Percentiles rank a stretch among this genome's conserved stretches.
These are phyloP conservation scores for Dryas alaskensis DNA, from an alignment of 306 rosid species.

Conservation along the genomic window DNA sequence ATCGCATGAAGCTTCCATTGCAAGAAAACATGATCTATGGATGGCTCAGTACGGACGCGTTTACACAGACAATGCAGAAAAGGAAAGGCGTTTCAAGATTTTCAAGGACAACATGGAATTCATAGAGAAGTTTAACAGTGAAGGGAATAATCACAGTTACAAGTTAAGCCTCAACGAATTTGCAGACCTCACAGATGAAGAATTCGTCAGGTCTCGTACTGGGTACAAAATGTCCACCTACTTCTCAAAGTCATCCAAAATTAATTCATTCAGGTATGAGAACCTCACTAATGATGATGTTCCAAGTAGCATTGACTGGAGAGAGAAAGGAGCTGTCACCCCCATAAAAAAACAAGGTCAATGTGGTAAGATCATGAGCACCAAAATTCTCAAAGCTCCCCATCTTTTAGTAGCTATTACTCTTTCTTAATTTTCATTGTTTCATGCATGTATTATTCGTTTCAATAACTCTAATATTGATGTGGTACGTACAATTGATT, in stretches of 20 bases:
- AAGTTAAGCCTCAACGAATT: slow-evolving; percentile 26
- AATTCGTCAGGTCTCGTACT: slow-evolving; percentile 16
- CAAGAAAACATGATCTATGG: slow-evolving; percentile 30
- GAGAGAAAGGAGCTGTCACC: slow-evolving; percentile 37
- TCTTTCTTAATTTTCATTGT: too few relatives aligned
- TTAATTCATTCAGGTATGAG: slow-evolving; percentile 31
- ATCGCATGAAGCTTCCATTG: not conserved
- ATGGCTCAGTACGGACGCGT: slow-evolving; percentile 15
- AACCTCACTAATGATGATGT: not conserved
- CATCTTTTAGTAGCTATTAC: too few relatives aligned
- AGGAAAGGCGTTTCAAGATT: slow-evolving; percentile 22
- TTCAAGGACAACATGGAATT: slow-evolving; percentile 30
- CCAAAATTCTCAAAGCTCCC: too few relatives aligned
- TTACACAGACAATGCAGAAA: slow-evolving; percentile 30
- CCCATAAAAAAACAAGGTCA: not conserved
- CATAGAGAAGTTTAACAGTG: slow-evolving; percentile 21
- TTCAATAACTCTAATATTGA: too few relatives aligned
- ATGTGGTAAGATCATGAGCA: too few relatives aligned
- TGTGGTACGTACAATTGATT: too few relatives aligned
- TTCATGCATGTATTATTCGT: too few relatives aligned
- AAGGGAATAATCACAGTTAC: slow-evolving; percentile 11
- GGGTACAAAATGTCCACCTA: slow-evolving; percentile 12
- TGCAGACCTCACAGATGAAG: slow-evolving; percentile 28
- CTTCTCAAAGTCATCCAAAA: not conserved
- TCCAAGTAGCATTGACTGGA: slow-evolving; percentile 36